Conservation (phyloP, 2,329 filamentous ascomycete species). For the Colletotrichum sojae region DNA sequence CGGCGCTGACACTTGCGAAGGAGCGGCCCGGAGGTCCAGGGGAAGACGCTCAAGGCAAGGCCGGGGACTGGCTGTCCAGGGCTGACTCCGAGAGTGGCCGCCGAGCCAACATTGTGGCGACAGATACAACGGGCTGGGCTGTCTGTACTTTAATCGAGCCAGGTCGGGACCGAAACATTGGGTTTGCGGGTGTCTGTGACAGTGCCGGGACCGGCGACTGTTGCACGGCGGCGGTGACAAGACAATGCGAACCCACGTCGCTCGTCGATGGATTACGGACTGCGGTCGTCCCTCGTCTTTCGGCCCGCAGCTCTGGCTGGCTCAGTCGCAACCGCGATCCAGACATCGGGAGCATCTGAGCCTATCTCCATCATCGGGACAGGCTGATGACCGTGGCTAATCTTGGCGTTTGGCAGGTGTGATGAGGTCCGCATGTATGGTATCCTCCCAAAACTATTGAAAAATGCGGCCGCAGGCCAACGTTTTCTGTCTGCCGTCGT, state of each 20-base stretch:
- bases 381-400: not conserved
- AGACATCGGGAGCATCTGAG: not conserved
- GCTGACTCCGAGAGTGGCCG: no score
- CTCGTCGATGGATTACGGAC: conserved; percentile 2
- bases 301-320: conserved; percentile 9
- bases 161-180: conserved; percentile 9
- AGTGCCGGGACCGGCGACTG: conserved; percentile 6
- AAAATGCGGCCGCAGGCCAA: not conserved
- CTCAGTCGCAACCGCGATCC: conserved; percentile 31
- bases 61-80: not conserved
- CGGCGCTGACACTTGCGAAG: not conserved
- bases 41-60: no score
- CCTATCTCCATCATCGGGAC: not conserved
- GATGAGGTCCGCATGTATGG: not conserved
- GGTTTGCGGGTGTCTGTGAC: not conserved
- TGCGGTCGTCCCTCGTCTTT: not conserved
- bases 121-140: not conserved
- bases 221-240: conserved; percentile 15
- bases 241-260: not conserved
- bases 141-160: no score
- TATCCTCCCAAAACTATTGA: not conserved
- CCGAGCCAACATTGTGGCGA: not conserved
- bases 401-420: conserved; percentile 7
- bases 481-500: not conserved
- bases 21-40: not conserved